Evolutionary conservation across 2,329 filamentous ascomycete genomes (phyloP), one percentile per base, ranked within the genome.

Genomic region (Fusarium equiseti): DNA sequence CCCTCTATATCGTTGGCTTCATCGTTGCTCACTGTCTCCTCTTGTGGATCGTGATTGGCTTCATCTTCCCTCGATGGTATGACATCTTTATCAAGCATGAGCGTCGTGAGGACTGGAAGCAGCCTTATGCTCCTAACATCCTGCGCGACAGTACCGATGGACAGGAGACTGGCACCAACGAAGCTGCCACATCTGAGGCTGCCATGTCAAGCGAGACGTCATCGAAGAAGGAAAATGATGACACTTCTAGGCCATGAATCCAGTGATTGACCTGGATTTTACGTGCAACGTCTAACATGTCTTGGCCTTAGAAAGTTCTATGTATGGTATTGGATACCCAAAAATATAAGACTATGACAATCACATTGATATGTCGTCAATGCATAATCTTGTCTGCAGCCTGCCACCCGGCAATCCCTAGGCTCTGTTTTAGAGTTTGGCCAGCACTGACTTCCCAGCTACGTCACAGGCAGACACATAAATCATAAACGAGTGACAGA

Each of bases 81-180:
- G 26, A 57, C 6, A 10, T 59, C 1, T 59, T 57, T 22, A 12
- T 57, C 1, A 2, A 18, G 15, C 46, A 24, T 1, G 27, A 43
- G 18, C 56, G 35, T 0, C 11, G 35, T 0, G 35, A 27, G 0
- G 50, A 59, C 8, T 56, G 50, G 56, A 59, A 43, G 18, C 50
- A 56, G 5, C 50, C 50, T 2, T 43, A 56, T 27, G 27, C 48
- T 32, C 55, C 32, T 1, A 58, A 55, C 8, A 8, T 11, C 0
- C 3, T 13, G 0, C 32, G 26, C 9, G 32, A 4, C 9, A 54
- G 26, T 10, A 53, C 46, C 15, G 55, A 58, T 6, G 32, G 9
- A 1, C 46, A 31, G 2, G 55, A 58, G 0, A 5, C 1, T 3
- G 45, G 5, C 0, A 29, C 2, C 8, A 48, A 7, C 15, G 45